Conservation (phyloP, 2,329 filamentous ascomycete genomes). For the Colletotrichum sp. region DNA sequence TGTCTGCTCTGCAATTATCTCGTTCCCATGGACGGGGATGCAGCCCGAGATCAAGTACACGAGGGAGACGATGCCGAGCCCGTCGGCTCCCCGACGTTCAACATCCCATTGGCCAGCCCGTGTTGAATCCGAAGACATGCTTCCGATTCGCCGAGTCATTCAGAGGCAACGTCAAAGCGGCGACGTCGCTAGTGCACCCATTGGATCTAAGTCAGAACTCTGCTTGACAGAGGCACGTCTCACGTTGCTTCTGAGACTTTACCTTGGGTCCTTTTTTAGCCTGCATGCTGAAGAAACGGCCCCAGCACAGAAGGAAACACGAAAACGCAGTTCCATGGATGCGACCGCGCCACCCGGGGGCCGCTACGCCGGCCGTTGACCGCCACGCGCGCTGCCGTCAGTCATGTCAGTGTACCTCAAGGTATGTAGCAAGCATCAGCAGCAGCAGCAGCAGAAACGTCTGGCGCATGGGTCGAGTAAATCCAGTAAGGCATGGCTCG, state of each 20-base stretch:
- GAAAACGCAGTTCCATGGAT: background rate
- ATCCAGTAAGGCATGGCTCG: background rate
- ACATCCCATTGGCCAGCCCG: background rate
- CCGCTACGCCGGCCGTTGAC: background rate
- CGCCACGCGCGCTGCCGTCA: background rate
- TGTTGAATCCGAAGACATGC: background rate
- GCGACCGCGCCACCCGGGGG: background rate
- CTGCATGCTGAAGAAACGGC: background rate
- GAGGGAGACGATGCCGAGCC: background rate
- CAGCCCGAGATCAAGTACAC: background rate
- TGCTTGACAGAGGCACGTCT: background rate
- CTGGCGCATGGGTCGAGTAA: background rate
- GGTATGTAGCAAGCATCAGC: background rate
- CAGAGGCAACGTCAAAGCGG: background rate
- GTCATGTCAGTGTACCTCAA: background rate
- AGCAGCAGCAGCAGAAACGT: background rate
- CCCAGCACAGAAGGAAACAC: background rate
- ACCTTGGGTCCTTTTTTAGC: background rate
- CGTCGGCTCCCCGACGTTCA: background rate
- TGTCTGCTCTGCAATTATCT: background rate
- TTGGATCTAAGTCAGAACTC: background rate
- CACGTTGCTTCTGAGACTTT: background rate
- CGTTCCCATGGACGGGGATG: background rate
- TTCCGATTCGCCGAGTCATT: background rate
- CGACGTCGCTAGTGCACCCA: background rate